Conservation (phyloP, 2,329 filamentous ascomycete species). For the Pseudogymnoascus verrucosus region DNA sequence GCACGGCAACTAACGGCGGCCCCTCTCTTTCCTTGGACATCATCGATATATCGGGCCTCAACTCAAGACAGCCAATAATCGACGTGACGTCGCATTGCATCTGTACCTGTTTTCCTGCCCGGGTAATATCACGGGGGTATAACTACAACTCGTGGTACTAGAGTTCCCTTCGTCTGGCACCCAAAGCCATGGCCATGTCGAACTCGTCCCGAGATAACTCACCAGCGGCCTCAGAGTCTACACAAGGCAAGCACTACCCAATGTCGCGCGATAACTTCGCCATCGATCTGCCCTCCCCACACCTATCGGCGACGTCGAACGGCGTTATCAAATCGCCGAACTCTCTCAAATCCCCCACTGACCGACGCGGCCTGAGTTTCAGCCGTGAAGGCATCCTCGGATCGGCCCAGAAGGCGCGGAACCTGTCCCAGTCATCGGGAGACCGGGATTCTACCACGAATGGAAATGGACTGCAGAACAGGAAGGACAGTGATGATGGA, state of each 20-base stretch:
- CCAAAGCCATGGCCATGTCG: conserved; percentile 19
- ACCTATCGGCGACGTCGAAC: conserved; percentile 16
- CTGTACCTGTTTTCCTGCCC: neutral
- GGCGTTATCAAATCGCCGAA: conserved; percentile 20
- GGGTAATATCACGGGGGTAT: neutral
- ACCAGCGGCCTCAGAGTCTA: conserved; percentile 20
- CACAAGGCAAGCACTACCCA: conserved; percentile 22
- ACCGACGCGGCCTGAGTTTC: conserved; percentile 40
- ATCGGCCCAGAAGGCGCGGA: conserved; percentile 45
- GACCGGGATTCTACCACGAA: conserved; percentile 33
- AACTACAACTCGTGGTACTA: neutral
- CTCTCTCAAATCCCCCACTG: conserved; percentile 44
- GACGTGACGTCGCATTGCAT: neutral
- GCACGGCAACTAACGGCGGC: conserved; percentile 4
- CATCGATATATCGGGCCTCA: neutral
- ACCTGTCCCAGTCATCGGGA: conserved; percentile 48
- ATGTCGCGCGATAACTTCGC: conserved; percentile 26
- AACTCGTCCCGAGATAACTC: conserved; percentile 26
- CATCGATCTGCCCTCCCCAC: conserved; percentile 24
- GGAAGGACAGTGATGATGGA: conserved; percentile 40
- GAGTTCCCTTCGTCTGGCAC: neutral
- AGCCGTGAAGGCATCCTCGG: conserved; percentile 47
- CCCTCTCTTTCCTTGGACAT: conserved; percentile 4
- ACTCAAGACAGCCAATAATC: neutral
- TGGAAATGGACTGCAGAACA: conserved; percentile 38